Base-by-base conservation (phyloP, 352 stramenopile species). In the Globisporangium echinulatum region DNA sequence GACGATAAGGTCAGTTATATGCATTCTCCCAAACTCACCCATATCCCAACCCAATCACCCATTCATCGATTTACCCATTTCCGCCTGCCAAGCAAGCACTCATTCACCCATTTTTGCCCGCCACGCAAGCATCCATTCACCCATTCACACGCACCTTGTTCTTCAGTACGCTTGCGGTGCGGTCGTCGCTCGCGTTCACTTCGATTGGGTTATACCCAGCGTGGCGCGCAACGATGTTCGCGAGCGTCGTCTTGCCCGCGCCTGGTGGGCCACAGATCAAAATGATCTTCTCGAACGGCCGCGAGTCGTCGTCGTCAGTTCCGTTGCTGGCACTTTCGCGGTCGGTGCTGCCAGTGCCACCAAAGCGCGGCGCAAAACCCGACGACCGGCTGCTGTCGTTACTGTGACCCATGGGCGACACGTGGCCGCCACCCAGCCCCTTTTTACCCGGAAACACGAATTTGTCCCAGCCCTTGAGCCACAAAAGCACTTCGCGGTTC, bases 131-230 rank as follows among this genome's bases (percentile, higher is more conserved):
- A 11, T 6, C 7, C 46, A 50, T 25, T 4, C 47, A n/a, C 13
- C 14, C 37, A 42, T 14, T 42, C 25, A 14, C 7, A 40, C 39
- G 15, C 46, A 98, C 76, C 59, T 96, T 95, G 67, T 98, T 95
- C 58, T 80, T 88, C 5, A 99, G 69, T 11, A 96, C 88, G 5
- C 78, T 73, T 7, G 87, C 90, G 0, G 96, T 98, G 59, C 97
- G 82, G 70, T 99, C 97, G 72, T 99, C 97, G 42, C 91, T 98
- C 42, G 96, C 97, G 75, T 99, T 99, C 7, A 99, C 80, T 75
- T 99, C 97, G 48, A 99, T 87, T 0, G 94, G 87, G 50, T 97
- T 93, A 77, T 99, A 99, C 5, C 97, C 97, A n/a, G 91, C 91
- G 67, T 99, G 94, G 40, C 77, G 77, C 7, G 96, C 97, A 17